Evolutionary conservation across 73 alveolate species (phyloP).

Genomic region (Paramecium biaurelia): DNA sequence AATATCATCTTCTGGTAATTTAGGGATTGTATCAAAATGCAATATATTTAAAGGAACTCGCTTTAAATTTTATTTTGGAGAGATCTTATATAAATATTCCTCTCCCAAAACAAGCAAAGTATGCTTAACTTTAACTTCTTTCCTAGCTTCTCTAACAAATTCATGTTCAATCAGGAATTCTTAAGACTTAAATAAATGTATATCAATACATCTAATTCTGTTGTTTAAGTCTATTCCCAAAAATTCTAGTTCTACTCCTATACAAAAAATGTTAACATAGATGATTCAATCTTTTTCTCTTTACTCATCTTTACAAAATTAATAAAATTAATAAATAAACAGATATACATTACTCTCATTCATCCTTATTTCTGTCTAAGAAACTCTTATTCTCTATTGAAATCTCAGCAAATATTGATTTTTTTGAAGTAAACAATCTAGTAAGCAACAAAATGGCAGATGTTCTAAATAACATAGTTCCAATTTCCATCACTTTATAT

Average conservation of each 20-base stretch:
- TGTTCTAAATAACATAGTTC: background rate
- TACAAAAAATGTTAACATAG: slow-evolving; percentile 13
- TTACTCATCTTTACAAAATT: background rate
- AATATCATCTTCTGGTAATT: slow-evolving; percentile 45
- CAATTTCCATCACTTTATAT: slow-evolving; percentile 44
- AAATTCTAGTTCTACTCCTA: background rate
- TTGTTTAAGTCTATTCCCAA: slow-evolving; percentile 8
- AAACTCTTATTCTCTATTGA: slow-evolving; percentile 48
- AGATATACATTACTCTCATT: background rate
- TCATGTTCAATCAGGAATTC: slow-evolving; percentile 16
- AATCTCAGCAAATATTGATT: background rate
- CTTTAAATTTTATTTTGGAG: slow-evolving; percentile 1
- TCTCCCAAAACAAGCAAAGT: slow-evolving; percentile 35
- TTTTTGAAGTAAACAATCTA: slow-evolving; percentile 40
- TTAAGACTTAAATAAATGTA: background rate
- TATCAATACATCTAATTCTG: slow-evolving; percentile 27
- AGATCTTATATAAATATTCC: slow-evolving; percentile 13
- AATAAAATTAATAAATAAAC: background rate
- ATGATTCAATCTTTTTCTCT: background rate
- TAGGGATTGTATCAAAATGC: background rate
- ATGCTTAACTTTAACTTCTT: background rate
- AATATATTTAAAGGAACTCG: background rate
- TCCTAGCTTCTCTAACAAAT: background rate
- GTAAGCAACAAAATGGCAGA: slow-evolving; percentile 2
- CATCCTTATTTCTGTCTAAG: slow-evolving; percentile 24